Base-by-base conservation (phyloP, 2,329 filamentous ascomycete species). In the Fusarium hostae region DNA sequence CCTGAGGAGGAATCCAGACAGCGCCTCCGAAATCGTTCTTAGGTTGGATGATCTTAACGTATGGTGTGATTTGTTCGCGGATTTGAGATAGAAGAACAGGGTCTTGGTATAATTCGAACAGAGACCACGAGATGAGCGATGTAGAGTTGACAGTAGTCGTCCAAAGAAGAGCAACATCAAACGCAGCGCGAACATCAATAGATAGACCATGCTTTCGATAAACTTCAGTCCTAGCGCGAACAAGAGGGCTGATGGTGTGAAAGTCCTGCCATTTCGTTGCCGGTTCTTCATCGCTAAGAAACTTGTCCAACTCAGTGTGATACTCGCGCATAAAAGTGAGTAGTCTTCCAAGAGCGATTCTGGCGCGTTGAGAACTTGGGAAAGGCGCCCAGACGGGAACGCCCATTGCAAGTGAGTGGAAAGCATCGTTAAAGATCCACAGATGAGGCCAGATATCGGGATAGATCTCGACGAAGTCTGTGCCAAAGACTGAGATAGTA, bases 381-480 rank as follows among this genome's bases (percentile, higher is more conserved):
- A 77, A 78, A 3, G 82, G 81, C 0, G 81, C 48, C 78, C 80
- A 81, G 7, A 73, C 64, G 0, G 82, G 79, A 6, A 80, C 37
- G 0, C 77, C 74, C 30, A 79, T 68, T 3, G 79, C 78, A 35
- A 83, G 58, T 1, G 76, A 64, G 13, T 78, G 61, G 48, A 83
- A 79, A 6, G 74, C 78, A 4, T 79, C 73, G 58, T 83, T 81
- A 43, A 82, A 81, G 12, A 71, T 64, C 82, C 82, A 84, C 40
- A 84, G 66, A 16, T 78, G 71, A 37, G 79, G 68, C 76, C 80
- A 82, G 24, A 83, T 78, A 1, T 82, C 78, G 5, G 80, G 78
- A 18, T 81, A 83, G 68, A 84, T 82, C 32, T 82, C 78, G 47
- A 82, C 77, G 72, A 84, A 82, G 63, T 84, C 80, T 6, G 79